phyloP scores from a whole-genome alignment of 257 asterid species.

The Euphrasia confusa region DNA sequence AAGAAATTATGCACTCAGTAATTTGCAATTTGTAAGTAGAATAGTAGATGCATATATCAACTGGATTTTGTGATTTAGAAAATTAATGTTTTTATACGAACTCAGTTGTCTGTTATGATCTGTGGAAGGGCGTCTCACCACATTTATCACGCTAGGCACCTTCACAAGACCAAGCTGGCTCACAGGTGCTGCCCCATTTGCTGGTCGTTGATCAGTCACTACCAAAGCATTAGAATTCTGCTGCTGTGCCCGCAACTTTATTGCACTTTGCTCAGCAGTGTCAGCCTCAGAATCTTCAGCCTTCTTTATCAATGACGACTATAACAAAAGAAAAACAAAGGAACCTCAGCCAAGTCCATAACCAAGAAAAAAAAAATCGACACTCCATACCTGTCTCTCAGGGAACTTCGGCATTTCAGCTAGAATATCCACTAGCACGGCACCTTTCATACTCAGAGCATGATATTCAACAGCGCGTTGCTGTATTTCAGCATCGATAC shows the following conservation, averaged over 20 bases:
- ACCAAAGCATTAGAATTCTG: slow-evolving; percentile 83
- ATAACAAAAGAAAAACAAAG: slow-evolving; percentile 25
- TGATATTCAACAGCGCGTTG: slow-evolving; percentile 92
- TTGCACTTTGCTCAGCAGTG: slow-evolving; percentile 97
- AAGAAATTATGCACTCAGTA: background rate
- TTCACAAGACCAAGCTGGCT: slow-evolving; percentile 76
- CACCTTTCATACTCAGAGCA: slow-evolving; percentile 85
- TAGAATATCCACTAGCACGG: slow-evolving; percentile 73
- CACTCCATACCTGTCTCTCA: slow-evolving; percentile 70
- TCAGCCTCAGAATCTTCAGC: slow-evolving; percentile 91
- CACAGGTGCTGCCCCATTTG: slow-evolving; percentile 61
- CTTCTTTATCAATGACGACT: slow-evolving; percentile 80
- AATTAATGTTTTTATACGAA: background rate
- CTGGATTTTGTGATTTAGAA: background rate
- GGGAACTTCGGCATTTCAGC: slow-evolving; percentile 99
- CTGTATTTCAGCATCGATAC: slow-evolving; percentile 91
- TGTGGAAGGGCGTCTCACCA: slow-evolving; percentile 45
- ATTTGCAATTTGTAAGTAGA: background rate
- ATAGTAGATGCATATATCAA: background rate
- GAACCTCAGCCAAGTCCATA: slow-evolving; percentile 19
- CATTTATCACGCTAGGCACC: slow-evolving; percentile 53
- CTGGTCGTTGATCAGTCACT: slow-evolving; percentile 65
- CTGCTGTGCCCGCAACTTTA: slow-evolving; percentile 85
- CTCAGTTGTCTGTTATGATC: slow-evolving; percentile 21
- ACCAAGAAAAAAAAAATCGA: slow-evolving; percentile 12